Base-by-base conservation (phyloP, 192 early-diverging fungal species). In the Backusella psychrophila region DNA sequence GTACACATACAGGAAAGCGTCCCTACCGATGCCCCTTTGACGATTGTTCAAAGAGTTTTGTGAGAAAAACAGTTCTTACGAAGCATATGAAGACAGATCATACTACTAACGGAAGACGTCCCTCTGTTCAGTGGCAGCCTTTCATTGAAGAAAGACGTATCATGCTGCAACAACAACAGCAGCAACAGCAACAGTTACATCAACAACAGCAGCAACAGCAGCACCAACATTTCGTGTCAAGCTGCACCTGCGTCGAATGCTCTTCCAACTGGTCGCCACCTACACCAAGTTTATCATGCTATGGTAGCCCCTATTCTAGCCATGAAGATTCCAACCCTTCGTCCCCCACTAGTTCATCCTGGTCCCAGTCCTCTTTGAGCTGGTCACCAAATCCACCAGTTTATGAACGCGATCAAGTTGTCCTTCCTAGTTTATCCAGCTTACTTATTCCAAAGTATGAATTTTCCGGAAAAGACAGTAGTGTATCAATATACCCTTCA, bases 21-120 rank as follows among this genome's bases (percentile, higher is more conserved):
- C 82, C 78, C n/a, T 83, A 83, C 65, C 76, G 75, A 52, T 83
- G 82, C 68, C 82, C 78, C n/a, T 75, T 74, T 63, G 72, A 73
- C 4, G 75, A 66, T 49, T 83, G 82, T 42, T 42, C 71, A 35
- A 83, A 83, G 68, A 83, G 82, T 36, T 89, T 89, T 75, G 84
- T 85, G 53, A 76, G 84, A 59, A 87, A 87, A 81, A 89, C 88
- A 5, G 86, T 85, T 8, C 59, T 89, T 21, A 89, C 86, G 8
- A 87, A 84, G 66, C 88, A 89, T 56, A 77, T 83, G 73, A 79
- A 79, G 38, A 42, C 38, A 23, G 78, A 79, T 34, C 81, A 79
- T 39, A 34, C 39, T 6, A 79, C 46, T 19, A 74, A 79, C 19
- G 75, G 75, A n/a, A 73, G 72, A 59, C 74, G 78, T 6, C 78